phyloP scores from a whole-genome alignment of 129 eudicot species.

The Heracleum sosnowskyi region DNA sequence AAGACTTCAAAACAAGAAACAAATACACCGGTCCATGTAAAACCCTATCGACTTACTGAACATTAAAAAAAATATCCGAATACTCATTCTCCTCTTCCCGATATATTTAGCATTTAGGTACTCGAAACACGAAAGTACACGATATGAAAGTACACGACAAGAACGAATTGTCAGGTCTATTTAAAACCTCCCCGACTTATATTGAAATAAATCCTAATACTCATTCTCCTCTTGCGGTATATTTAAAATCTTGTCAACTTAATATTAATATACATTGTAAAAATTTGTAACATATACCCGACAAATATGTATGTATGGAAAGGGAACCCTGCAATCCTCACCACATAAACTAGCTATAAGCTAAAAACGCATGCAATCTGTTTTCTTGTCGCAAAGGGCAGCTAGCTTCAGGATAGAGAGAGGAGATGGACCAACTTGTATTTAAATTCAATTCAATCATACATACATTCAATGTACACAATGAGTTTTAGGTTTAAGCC shows the following conservation, averaged over 20 bases:
- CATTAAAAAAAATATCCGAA: too few relatives aligned
- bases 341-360: background rate
- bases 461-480: background rate
- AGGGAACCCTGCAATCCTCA: background rate
- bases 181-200: too few relatives aligned
- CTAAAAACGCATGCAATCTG: constrained; percentile 8
- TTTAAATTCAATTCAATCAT: background rate
- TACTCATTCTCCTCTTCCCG: too few relatives aligned
- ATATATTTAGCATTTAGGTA: too few relatives aligned
- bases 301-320: background rate
- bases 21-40: background rate
- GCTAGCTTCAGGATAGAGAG: background rate
- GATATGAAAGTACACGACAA: too few relatives aligned
- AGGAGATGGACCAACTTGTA: background rate
- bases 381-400: background rate
- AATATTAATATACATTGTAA: background rate
- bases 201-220: too few relatives aligned
- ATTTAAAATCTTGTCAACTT: background rate
- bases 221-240: background rate
- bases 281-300: background rate
- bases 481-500: background rate
- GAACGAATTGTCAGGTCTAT: too few relatives aligned
- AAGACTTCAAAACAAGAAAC: background rate
- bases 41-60: too few relatives aligned
- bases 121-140: too few relatives aligned